Evolutionary conservation across 768 basidiomycete species (phyloP).

Genomic region (Auricularia auricula-judae): DNA sequence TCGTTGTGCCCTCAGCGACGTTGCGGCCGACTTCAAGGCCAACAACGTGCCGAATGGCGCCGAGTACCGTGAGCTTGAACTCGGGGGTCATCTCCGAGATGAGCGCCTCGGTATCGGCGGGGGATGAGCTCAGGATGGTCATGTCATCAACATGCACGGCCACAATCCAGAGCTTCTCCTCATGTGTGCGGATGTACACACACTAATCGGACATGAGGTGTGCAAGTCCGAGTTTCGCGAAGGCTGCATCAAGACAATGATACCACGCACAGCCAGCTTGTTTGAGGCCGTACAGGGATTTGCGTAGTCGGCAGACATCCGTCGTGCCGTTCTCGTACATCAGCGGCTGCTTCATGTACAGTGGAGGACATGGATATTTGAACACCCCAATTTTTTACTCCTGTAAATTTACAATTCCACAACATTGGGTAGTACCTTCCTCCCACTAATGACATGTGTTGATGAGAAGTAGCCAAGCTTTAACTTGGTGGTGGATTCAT

Average conservation of each 20-base stretch:
- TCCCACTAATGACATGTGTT: too few species aligned
- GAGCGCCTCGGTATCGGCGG: neutral
- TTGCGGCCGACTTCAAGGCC: slow-evolving; percentile 25
- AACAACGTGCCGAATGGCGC: slow-evolving; percentile 19
- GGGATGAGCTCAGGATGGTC: slow-evolving; percentile 12
- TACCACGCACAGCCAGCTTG: slow-evolving; percentile 22
- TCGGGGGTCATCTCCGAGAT: slow-evolving; percentile 7
- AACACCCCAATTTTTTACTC: too few species aligned
- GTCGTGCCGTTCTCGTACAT: slow-evolving; percentile 16
- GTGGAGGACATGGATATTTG: too few species aligned
- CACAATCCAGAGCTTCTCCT: slow-evolving; percentile 9
- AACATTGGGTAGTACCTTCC: too few species aligned
- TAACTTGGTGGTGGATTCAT: too few species aligned
- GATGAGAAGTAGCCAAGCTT: too few species aligned
- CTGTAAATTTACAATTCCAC: too few species aligned
- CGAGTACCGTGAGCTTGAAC: neutral
- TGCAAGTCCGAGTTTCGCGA: slow-evolving; percentile 14
- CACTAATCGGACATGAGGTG: slow-evolving; percentile 13
- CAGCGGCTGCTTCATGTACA: slow-evolving; percentile 30
- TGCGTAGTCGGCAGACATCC: slow-evolving; percentile 11
- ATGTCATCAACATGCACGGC: slow-evolving; percentile 7
- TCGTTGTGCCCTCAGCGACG: slow-evolving; percentile 8
- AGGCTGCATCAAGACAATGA: slow-evolving; percentile 11
- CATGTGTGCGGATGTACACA: slow-evolving; percentile 9
- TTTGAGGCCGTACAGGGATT: slow-evolving; percentile 21